phyloP scores from a whole-genome alignment of 345 rosid species.

The Brassica cretica region DNA sequence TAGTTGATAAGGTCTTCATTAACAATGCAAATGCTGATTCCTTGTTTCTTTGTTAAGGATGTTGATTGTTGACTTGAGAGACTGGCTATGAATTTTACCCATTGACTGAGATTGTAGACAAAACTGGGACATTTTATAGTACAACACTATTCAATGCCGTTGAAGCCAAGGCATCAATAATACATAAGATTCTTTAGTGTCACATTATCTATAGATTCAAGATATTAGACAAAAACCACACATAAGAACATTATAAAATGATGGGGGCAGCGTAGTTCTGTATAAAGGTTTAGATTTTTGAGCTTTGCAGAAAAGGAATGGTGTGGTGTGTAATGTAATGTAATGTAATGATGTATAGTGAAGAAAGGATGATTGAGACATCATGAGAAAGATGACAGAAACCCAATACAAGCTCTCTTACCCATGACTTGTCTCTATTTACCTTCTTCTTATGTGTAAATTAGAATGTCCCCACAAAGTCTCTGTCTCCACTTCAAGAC shows the following conservation, averaged over 20 bases:
- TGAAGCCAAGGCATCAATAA: conserved; percentile 19
- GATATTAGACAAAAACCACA: not conserved
- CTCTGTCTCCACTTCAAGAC: conserved; percentile 38
- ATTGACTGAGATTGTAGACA: conserved; percentile 6
- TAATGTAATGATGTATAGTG: conserved; percentile 21
- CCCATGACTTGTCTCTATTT: conserved; percentile 37
- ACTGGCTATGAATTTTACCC: not conserved
- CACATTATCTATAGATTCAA: not conserved
- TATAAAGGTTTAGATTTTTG: not conserved
- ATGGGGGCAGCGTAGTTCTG: conserved; percentile 25
- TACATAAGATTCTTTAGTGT: not conserved
- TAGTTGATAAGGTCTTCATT: conserved; percentile 37
- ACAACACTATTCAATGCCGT: conserved; percentile 36
- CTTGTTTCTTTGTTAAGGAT: conserved; percentile 6
- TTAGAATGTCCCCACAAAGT: conserved; percentile 34
- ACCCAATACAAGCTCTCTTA: conserved; percentile 33
- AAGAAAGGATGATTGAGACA: conserved; percentile 41
- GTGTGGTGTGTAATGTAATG: conserved; percentile 12
- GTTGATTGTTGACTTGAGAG: not conserved
- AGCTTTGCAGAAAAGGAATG: conserved; percentile 14
- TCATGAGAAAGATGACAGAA: conserved; percentile 40
- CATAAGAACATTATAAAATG: not conserved
- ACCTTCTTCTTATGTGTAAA: conserved; percentile 41
- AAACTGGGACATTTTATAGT: conserved; percentile 39
- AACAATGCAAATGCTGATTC: not conserved